Percentiles rank a stretch among this genome's conserved stretches.
Conservation (phyloP, 192 early-diverging fungal genomes). For the Rhizoclosmatium sp. region DNA sequence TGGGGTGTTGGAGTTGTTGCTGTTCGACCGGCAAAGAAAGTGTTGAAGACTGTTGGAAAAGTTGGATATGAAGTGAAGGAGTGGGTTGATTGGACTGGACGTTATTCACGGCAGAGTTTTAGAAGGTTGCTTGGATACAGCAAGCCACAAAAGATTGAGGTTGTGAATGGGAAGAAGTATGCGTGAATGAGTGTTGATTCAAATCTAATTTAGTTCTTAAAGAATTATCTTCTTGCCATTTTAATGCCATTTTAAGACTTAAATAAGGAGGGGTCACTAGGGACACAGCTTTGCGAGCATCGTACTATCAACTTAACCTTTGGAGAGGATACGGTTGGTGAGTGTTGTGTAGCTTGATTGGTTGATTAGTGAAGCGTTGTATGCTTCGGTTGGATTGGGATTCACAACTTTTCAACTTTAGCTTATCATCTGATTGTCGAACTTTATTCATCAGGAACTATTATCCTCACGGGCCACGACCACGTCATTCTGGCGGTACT, state of each 20-base stretch:
- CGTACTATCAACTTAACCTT: slow-evolving; percentile 94
- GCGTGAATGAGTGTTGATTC: neutral
- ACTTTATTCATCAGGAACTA: slow-evolving; percentile 78
- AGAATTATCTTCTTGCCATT: too few relatives aligned
- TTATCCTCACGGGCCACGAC: slow-evolving; percentile 91
- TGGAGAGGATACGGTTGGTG: slow-evolving; percentile 65
- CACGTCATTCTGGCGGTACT: slow-evolving; percentile 85
- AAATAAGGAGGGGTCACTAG: too few relatives aligned
- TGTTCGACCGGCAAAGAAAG: slow-evolving; percentile 10
- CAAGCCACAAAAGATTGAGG: slow-evolving; percentile 9
- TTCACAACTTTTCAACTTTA: slow-evolving; percentile 24
- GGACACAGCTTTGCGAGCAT: slow-evolving; percentile 85
- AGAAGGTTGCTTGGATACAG: slow-evolving; percentile 21
- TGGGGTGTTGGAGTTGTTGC: slow-evolving; percentile 21
- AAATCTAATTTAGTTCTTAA: too few relatives aligned
- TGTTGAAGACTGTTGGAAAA: slow-evolving; percentile 5
- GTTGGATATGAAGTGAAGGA: neutral
- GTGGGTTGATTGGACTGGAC: slow-evolving; percentile 10
- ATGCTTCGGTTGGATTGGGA: neutral
- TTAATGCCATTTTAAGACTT: too few relatives aligned
- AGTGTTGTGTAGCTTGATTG: neutral
- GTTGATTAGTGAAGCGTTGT: too few relatives aligned
- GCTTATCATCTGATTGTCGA: slow-evolving; percentile 65
- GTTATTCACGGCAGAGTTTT: slow-evolving; percentile 24
- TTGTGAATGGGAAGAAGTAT: neutral